Percentiles rank a stretch among this genome's conserved stretches.
These are phyloP conservation scores for Citrus australasica DNA, from an alignment of 345 rosid genomes.

Conservation along the genomic window DNA sequence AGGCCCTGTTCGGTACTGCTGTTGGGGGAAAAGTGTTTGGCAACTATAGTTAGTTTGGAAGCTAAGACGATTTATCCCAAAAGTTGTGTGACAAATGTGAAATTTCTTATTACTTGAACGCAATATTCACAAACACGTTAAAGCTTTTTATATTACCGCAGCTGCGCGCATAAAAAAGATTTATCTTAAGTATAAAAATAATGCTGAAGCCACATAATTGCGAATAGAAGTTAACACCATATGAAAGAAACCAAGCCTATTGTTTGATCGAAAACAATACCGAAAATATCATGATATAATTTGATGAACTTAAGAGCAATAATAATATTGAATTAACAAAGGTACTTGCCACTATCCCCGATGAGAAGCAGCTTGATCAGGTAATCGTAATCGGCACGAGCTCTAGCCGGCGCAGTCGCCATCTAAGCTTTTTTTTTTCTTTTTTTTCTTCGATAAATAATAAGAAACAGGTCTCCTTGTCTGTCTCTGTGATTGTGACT, in stretches of 20 bases:
- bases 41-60: too few species aligned
- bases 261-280: not conserved
- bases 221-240: not conserved
- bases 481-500: not conserved
- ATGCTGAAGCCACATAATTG: not conserved
- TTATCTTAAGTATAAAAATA: too few species aligned
- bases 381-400: conserved; percentile 54
- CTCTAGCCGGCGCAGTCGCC: conserved; percentile 50
- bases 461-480: not conserved
- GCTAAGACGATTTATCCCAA: too few species aligned
- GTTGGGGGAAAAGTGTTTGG: too few species aligned
- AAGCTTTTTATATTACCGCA: too few species aligned
- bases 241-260: not conserved
- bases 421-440: conserved; percentile 3
- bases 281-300: not conserved
- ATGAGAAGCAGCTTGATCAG: conserved; percentile 50
- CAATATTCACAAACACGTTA: too few species aligned
- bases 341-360: conserved; percentile 45
- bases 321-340: not conserved
- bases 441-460: not conserved
- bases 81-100: too few species aligned
- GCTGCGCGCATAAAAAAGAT: too few species aligned
- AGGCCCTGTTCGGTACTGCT: too few species aligned
- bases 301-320: not conserved
- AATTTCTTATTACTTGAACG: too few species aligned